Conservation (phyloP, 2,329 filamentous ascomycete species). For the Aspergillus sp. region DNA sequence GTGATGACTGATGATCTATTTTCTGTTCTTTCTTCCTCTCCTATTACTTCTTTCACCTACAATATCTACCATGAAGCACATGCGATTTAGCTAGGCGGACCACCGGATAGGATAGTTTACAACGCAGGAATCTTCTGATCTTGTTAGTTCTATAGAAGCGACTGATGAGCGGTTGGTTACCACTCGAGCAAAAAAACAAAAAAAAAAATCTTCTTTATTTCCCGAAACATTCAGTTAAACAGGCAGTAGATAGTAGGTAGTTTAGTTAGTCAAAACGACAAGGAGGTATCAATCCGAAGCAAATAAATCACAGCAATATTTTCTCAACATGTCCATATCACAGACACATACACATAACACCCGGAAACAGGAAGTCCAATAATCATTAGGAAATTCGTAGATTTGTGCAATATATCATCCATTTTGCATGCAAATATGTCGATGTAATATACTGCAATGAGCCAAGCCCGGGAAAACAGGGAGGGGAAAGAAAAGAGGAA, state of each 20-base stretch:
- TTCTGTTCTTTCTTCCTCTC: background rate
- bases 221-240: background rate
- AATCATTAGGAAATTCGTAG: background rate
- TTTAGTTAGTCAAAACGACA: background rate
- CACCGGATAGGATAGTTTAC: background rate
- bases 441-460: background rate
- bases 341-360: background rate
- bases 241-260: background rate
- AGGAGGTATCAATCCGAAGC: constrained; percentile 2
- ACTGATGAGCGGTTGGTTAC: background rate
- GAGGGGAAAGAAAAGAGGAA: background rate
- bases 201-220: background rate
- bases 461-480: background rate
- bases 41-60: background rate
- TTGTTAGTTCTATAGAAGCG: background rate
- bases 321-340: background rate
- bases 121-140: background rate
- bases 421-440: background rate
- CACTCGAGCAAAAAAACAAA: background rate
- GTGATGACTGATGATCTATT: background rate
- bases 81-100: background rate
- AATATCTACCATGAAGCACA: too few relatives aligned
- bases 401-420: background rate
- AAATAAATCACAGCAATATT: background rate
- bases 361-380: background rate